Conservation (phyloP, 805 yeast genomes). For the Kazachstania bromeliacearum region DNA sequence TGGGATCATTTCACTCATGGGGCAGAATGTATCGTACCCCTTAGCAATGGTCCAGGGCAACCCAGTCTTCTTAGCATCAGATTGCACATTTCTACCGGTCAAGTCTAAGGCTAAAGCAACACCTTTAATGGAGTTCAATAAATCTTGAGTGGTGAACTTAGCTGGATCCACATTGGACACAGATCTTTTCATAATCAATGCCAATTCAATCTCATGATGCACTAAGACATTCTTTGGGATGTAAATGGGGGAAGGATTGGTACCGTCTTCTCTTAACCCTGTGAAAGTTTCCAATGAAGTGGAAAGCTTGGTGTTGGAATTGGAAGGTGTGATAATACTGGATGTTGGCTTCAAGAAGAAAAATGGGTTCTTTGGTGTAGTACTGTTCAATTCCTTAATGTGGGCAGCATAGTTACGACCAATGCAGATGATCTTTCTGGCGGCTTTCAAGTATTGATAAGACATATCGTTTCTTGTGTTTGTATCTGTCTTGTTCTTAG, state of each 20-base stretch:
- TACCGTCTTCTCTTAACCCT: conserved; percentile 24
- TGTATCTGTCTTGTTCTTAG: no score
- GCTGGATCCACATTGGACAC: conserved; percentile 52
- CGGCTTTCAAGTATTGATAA: conserved; percentile 45
- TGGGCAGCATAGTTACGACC: conserved; percentile 98
- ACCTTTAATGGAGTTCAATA: conserved; percentile 72
- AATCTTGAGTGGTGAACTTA: conserved; percentile 52
- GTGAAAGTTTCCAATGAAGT: conserved; percentile 7
- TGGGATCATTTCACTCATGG: conserved; percentile 67
- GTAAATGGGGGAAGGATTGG: conserved; percentile 60
- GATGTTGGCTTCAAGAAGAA: conserved; percentile 88
- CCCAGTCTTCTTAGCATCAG: conserved; percentile 87
- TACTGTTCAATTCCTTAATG: conserved; percentile 77
- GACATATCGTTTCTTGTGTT: no score
- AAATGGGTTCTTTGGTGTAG: conserved; percentile 77
- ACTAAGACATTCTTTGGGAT: conserved; percentile 73
- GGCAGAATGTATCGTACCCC: conserved; percentile 94
- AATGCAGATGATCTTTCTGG: conserved; percentile 80
- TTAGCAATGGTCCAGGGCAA: conserved; percentile 95
- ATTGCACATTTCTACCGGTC: conserved; percentile 94
- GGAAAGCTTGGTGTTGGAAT: conserved; percentile 1
- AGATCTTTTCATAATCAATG: conserved; percentile 57
- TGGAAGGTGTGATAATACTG: conserved; percentile 46
- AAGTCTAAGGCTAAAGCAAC: conserved; percentile 85
- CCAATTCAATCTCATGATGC: conserved; percentile 92